Percentiles rank a stretch among this genome's conserved stretches.
Evolutionary conservation across 139 green algal species (phyloP).

Genomic region (Trebouxia sp.): DNA sequence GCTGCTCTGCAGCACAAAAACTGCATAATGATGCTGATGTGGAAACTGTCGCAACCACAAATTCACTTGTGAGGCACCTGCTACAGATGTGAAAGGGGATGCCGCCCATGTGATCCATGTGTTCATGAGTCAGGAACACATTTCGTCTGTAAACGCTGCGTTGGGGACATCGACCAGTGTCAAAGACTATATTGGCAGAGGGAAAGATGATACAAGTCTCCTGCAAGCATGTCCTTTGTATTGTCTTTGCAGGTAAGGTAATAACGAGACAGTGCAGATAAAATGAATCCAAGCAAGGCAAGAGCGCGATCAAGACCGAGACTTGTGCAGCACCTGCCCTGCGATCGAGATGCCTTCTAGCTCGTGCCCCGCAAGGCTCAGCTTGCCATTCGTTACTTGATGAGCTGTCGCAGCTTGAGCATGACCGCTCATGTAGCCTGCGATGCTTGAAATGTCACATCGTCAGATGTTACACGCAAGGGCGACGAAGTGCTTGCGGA

Average conservation of each 20-base stretch:
- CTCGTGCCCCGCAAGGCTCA: conserved; percentile 8
- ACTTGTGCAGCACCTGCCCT: conserved; percentile 58
- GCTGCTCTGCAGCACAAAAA: too few species aligned
- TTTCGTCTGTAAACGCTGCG: conserved; percentile 54
- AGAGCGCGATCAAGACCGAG: too few species aligned
- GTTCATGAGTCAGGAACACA: conserved; percentile 69
- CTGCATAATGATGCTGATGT: too few species aligned
- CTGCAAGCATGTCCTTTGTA: conserved; percentile 39
- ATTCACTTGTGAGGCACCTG: conserved; percentile 15
- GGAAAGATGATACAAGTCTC: conserved; percentile 80
- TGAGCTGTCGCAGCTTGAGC: not conserved
- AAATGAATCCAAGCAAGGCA: too few species aligned
- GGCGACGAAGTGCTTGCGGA: too few species aligned
- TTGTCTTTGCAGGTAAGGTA: too few species aligned
- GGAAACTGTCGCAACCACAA: not conserved
- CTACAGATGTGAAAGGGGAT: conserved; percentile 48
- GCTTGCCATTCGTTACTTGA: not conserved
- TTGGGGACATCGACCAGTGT: conserved; percentile 73
- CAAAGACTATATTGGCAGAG: conserved; percentile 61
- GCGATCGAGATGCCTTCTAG: conserved; percentile 57
- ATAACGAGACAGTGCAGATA: too few species aligned
- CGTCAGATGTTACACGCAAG: too few species aligned
- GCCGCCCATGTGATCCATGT: conserved; percentile 80
- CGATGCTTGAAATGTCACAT: too few species aligned
- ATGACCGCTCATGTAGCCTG: not conserved